Evolutionary conservation across 345 rosid genomes (phyloP).

Genomic region (Noccaea bulbosa): DNA sequence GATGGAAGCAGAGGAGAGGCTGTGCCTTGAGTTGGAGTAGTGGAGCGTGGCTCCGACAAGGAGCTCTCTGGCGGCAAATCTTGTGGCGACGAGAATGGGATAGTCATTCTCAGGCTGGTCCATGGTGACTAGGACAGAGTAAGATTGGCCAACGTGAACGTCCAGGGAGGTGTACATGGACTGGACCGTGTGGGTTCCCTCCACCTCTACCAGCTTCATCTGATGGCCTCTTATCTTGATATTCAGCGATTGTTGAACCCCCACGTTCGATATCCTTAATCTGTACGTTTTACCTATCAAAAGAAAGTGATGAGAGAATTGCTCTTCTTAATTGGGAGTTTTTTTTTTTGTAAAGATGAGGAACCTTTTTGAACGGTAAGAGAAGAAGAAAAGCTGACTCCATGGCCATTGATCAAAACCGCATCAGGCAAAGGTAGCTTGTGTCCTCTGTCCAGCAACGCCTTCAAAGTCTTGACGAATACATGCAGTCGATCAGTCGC

Average conservation of each 20-base stretch:
- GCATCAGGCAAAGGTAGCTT: constrained; percentile 66
- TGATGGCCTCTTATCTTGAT: constrained; percentile 72
- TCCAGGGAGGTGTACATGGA: constrained; percentile 64
- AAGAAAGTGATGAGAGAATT: background rate
- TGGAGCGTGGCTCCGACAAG: constrained; percentile 59
- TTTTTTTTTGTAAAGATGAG: constrained; percentile 23
- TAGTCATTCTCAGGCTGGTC: constrained; percentile 69
- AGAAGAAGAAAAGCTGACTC: constrained; percentile 53
- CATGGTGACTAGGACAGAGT: constrained; percentile 83
- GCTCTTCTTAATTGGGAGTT: background rate
- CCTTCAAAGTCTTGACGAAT: constrained; percentile 48
- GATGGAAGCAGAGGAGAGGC: constrained; percentile 49
- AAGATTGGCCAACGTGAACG: constrained; percentile 86
- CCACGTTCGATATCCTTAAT: constrained; percentile 87
- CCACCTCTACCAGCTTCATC: constrained; percentile 86
- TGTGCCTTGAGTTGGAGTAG: constrained; percentile 60
- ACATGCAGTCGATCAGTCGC: too few relatives aligned
- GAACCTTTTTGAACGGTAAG: constrained; percentile 69
- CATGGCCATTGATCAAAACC: constrained; percentile 78
- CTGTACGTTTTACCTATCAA: constrained; percentile 68
- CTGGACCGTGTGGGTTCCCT: constrained; percentile 89
- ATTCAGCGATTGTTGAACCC: constrained; percentile 68
- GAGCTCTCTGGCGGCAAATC: constrained; percentile 55
- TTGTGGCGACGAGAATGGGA: constrained; percentile 62
- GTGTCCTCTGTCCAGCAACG: constrained; percentile 63